Evolutionary conservation across 495 filamentous ascomycete species (phyloP).

Genomic region (Usnea hakonensis): DNA sequence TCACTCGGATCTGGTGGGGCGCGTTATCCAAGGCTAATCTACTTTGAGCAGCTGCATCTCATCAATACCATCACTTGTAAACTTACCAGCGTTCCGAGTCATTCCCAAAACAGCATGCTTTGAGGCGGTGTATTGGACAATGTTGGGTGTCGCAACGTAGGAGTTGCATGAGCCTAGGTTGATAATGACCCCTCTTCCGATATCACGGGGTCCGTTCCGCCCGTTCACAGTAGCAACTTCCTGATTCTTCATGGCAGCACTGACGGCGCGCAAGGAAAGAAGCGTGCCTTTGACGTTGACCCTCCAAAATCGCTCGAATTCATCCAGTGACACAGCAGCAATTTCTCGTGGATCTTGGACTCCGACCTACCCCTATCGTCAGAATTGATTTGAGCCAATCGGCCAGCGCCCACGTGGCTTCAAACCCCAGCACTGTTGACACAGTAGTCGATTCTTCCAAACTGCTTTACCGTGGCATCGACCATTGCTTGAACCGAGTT

Average conservation of each 20-base stretch:
- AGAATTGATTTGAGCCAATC: no score
- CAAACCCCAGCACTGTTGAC: not conserved
- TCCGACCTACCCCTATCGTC: not conserved
- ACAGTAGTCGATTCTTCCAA: not conserved
- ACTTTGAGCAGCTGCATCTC: not conserved
- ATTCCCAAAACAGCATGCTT: constrained; percentile 46
- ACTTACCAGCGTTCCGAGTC: constrained; percentile 37
- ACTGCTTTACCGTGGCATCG: not conserved
- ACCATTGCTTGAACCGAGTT: not conserved
- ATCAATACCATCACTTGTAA: not conserved
- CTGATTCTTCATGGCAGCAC: constrained; percentile 19
- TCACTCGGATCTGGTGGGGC: constrained; percentile 33
- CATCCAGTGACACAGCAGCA: not conserved
- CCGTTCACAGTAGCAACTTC: not conserved
- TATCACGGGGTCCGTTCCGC: constrained; percentile 15
- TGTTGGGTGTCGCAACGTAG: constrained; percentile 27
- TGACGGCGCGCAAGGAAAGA: constrained; percentile 11
- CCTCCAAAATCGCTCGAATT: constrained; percentile 12
- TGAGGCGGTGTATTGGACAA: constrained; percentile 37
- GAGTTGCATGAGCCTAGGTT: constrained; percentile 41
- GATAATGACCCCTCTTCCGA: constrained; percentile 40
- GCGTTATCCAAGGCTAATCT: constrained; percentile 31
- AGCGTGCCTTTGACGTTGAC: constrained; percentile 26
- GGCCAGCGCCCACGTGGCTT: no score
- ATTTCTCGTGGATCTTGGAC: not conserved